Base-by-base conservation (phyloP, 2,329 filamentous ascomycete genomes). In the Ilyonectria robusta region DNA sequence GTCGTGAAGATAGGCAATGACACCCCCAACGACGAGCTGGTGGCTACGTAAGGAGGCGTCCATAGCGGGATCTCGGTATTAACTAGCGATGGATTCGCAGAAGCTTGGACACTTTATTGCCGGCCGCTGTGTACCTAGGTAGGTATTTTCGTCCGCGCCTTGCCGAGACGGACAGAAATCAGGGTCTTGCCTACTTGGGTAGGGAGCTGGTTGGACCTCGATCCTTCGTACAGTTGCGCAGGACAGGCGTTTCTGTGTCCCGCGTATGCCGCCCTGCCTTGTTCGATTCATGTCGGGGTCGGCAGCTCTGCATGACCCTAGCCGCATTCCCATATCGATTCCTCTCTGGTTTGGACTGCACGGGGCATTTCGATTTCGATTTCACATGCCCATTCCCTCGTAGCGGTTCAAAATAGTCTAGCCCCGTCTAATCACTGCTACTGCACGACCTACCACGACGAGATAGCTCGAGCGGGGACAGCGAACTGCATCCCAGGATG, bases 141-240 rank as follows among this genome's bases (percentile, higher is more conserved):
- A 21, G 21, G 21, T 33, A 33, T 33, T 33, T 33, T 11, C 31
- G 31, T 46, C 47, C 29, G 23, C 23, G 40, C 35, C 35, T 35
- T 11, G 37, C 44, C 44, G 19, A 57, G 40, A 51, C 19, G 31
- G 42, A 29, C 26, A 10, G 31, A 48, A 47, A 35, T 64, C 47
- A 31, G 55, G 62, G 42, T 64, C 61, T 59, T 64, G 62, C 48
- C 62, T 59, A 42, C 44, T 48, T 57, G 17, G 51, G 51, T 19
- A 19, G 6, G n/a, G 9, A 21, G 23, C 2, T 31, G 9, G 42
- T 55, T 44, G 19, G 44, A 33, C 31, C 8, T 33, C 31, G 11
- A 33, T 33, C 8, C 31, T 9, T 54, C 48, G n/a, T 33, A 5
- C 35, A 33, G 31, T 33, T 33, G 31, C 8, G 11, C 11, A 33